Conservation (phyloP, 2,329 filamentous ascomycete genomes). For the Alternaria brassicicola region DNA sequence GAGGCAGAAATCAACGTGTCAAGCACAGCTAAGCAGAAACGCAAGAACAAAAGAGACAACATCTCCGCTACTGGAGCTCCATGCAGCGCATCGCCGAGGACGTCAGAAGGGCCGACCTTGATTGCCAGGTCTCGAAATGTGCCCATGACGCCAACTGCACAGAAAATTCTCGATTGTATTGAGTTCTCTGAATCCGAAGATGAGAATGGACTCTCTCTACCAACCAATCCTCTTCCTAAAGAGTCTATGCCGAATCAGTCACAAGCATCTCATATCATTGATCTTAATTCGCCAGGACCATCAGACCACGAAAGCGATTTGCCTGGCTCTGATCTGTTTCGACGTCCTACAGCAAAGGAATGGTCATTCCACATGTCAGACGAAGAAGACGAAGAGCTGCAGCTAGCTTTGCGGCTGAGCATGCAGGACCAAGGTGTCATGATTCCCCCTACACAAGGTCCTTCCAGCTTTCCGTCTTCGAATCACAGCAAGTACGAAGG, state of each 20-base stretch:
- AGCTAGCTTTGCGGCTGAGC: conserved; percentile 19
- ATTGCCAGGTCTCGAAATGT: not conserved
- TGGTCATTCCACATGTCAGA: not conserved
- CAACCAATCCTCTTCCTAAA: not conserved
- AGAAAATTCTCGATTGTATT: conserved; percentile 1
- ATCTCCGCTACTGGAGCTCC: not conserved
- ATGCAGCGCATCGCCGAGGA: not conserved
- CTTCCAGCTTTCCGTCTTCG: not conserved
- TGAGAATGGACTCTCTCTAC: not conserved
- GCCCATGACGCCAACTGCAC: not conserved
- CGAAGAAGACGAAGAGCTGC: conserved; percentile 13
- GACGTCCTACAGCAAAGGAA: not conserved
- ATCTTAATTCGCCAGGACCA: not conserved
- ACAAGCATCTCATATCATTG: not conserved
- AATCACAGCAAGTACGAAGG: not conserved
- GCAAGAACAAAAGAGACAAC: not conserved
- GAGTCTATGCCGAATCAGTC: not conserved
- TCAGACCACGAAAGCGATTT: not conserved
- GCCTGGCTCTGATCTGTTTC: not conserved
- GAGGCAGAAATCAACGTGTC: not conserved
- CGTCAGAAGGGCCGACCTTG: not conserved
- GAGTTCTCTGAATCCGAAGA: conserved; percentile 21
- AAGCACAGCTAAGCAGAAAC: conserved; percentile 5
- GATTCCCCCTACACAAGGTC: not conserved
- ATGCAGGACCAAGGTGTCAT: conserved; percentile 3